Evolutionary conservation across 495 filamentous ascomycete genomes (phyloP).

Genomic region (Penicillium crystallinum): DNA sequence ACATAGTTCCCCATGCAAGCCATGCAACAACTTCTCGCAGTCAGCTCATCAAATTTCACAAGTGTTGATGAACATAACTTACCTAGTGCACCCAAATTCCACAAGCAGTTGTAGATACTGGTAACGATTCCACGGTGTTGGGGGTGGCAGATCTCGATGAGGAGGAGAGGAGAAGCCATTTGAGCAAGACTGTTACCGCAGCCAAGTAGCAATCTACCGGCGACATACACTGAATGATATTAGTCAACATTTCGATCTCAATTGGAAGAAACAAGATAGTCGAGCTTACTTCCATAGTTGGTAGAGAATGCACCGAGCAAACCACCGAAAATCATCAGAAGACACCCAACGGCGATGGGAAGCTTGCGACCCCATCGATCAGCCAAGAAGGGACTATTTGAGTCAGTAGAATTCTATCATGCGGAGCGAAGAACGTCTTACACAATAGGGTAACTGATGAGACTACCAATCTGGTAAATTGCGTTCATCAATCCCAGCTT

Average conservation of each 20-base stretch:
- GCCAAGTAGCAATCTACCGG: constrained; percentile 45
- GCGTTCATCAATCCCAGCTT: constrained; percentile 57
- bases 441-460: constrained; percentile 58
- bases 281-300: constrained; percentile 29
- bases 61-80: not conserved
- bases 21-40: constrained; percentile 12
- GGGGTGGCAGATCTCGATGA: constrained; percentile 59
- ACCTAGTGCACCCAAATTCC: constrained; percentile 54
- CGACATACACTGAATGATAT: constrained; percentile 14
- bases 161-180: constrained; percentile 54
- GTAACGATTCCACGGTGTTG: constrained; percentile 60
- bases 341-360: constrained; percentile 54
- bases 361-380: constrained; percentile 55
- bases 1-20: constrained; percentile 18
- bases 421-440: constrained; percentile 22
- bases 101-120: constrained; percentile 58
- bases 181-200: constrained; percentile 59
- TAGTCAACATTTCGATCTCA: not conserved
- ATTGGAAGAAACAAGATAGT: not conserved
- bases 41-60: not conserved
- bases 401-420: not conserved
- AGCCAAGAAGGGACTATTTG: constrained; percentile 43
- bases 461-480: constrained; percentile 60
- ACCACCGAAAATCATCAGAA: constrained; percentile 57
- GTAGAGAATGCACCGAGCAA: constrained; percentile 48